Percentiles rank a stretch among this genome's conserved stretches.
These are phyloP conservation scores for Diaporthe citriasiana DNA, from an alignment of 2,329 filamentous ascomycete species.

Conservation along the genomic window DNA sequence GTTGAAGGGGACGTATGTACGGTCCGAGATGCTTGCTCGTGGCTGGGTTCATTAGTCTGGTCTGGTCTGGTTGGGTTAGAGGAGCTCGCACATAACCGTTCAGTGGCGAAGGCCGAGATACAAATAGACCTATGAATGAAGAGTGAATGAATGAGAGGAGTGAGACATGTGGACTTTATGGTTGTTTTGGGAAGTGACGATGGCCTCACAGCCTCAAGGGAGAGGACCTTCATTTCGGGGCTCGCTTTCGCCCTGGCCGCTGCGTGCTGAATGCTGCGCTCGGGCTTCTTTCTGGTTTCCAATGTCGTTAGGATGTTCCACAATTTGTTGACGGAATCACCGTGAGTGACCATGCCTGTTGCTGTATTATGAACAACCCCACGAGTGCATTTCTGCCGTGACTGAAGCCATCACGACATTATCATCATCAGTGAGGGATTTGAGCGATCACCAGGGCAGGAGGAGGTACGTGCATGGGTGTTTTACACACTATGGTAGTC, in stretches of 20 bases:
- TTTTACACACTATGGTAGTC: too few relatives aligned
- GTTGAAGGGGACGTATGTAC: not conserved
- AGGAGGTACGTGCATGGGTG: not conserved
- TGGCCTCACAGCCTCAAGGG: conserved; percentile 28
- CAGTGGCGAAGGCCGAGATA: conserved; percentile 28
- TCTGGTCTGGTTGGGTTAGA: not conserved
- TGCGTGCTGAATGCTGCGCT: not conserved
- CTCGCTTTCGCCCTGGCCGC: conserved; percentile 3
- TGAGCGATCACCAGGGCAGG: conserved; percentile 2
- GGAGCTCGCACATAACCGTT: conserved; percentile 6
- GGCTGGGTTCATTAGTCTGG: too few relatives aligned
- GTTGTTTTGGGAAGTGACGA: conserved; percentile 33
- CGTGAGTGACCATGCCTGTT: not conserved
- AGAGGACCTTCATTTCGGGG: conserved; percentile 34
- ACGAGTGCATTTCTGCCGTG: not conserved
- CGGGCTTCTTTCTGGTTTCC: not conserved
- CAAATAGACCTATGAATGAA: not conserved
- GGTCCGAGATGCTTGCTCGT: too few relatives aligned
- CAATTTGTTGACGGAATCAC: conserved; percentile 10
- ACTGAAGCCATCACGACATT: conserved; percentile 31
- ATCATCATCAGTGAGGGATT: conserved; percentile 27
- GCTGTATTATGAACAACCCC: not conserved
- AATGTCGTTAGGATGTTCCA: conserved; percentile 2
- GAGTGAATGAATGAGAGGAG: not conserved
- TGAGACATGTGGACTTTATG: conserved; percentile 18